Percentiles rank a stretch among this genome's conserved stretches.
Conservation (phyloP, 148 eudicot genomes). For the Camellia sinensis region DNA sequence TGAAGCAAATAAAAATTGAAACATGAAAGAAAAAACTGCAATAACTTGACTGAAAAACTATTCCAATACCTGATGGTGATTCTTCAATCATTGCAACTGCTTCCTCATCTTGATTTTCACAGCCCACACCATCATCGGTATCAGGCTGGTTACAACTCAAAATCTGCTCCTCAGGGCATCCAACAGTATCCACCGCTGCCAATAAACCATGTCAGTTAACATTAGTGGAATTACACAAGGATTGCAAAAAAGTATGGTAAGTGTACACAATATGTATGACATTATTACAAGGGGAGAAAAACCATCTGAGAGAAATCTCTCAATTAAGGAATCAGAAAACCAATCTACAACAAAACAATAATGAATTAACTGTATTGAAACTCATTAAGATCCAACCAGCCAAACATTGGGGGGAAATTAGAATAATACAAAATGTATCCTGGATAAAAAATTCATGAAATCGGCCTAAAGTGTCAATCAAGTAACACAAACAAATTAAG, state of each 20-base stretch:
- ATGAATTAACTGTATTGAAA: too few relatives aligned
- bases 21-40: not conserved
- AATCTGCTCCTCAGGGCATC: conserved; percentile 76
- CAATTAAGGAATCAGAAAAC: not conserved
- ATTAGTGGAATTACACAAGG: conserved; percentile 18
- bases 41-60: not conserved
- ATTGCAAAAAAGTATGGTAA: not conserved
- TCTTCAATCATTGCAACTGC: conserved; percentile 81
- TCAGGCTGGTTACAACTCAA: conserved; percentile 60
- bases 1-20: conserved; percentile 4
- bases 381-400: not conserved
- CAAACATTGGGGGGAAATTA: not conserved
- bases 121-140: conserved; percentile 53
- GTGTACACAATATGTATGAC: not conserved
- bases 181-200: conserved; percentile 56
- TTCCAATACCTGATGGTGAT: conserved; percentile 53
- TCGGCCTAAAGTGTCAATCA: not conserved
- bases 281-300: not conserved
- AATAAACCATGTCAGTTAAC: conserved; percentile 32
- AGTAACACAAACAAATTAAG: not conserved
- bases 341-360: not conserved
- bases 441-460: not conserved
- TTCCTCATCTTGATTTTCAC: conserved; percentile 80
- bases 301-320: not conserved
- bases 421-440: not conserved